Evolutionary conservation across 768 basidiomycete species (phyloP), one percentile per base, ranked within the genome.

Genomic region (Suillus subluteus): DNA sequence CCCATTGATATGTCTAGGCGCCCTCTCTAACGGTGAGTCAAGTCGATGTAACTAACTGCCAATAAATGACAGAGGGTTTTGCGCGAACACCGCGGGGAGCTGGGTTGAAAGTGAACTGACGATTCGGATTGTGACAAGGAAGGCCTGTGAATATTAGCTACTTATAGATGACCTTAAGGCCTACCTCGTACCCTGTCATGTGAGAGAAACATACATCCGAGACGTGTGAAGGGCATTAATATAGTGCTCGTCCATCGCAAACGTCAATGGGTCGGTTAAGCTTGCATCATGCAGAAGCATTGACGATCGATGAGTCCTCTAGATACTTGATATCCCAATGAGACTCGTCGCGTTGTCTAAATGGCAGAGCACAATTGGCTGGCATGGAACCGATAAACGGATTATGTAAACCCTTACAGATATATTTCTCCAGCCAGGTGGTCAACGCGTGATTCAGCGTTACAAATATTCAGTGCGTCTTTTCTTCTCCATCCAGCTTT

Each of bases 241-340:
- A 59, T 61, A 63, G 30, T 48, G 21, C 65, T 66, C 65, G 52
- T 66, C 65, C 62, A 63, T 66, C 62, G 62, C 65, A 65, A 56
- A 56, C 32, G 21, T 56, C 32, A 56, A 35, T 54, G 62, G 48
- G 6, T 5, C 48, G 13, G 30, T 21, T 32, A 38, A 46, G 38
- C 32, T 35, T 37, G 32, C 26, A 35, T 26, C 8, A 41, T 21
- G 16, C 12, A 32, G 35, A 37, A 56, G 21, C 32, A 21, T 56
- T 8, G 21, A 21, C 21, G 44, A 46, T 46, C 9, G n/a, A 35
- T 21, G 21, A 35, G 55, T 37, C 21, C 3, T 2, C 21, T 7
- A 9, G n/a, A n/a, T 30, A 54, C 30, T 54, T 21, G 30, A 21
- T 55, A 35, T 35, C 55, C 55, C 32, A 56, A 56, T 35, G 55